Evolutionary conservation across 768 basidiomycete genomes (phyloP).

Genomic region (Boletus eberwhitei): DNA sequence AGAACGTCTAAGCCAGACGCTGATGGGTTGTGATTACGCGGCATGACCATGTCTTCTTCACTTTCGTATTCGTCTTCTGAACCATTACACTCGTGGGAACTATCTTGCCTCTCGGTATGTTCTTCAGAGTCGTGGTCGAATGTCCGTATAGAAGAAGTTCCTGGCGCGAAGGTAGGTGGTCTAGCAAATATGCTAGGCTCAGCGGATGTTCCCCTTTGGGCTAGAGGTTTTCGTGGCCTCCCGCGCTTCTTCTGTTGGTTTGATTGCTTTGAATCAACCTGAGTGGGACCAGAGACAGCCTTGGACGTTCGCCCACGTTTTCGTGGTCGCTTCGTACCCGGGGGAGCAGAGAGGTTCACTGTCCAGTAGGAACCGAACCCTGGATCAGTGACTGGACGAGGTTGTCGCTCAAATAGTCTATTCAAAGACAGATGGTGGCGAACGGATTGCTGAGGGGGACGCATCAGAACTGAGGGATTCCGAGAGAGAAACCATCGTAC

Average conservation of each 20-base stretch:
- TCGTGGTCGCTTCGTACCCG: slow-evolving; percentile 80
- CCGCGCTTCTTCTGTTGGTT: slow-evolving; percentile 39
- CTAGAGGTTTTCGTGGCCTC: slow-evolving; percentile 34
- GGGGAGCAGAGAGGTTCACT: slow-evolving; percentile 81
- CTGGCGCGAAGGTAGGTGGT: slow-evolving; percentile 20
- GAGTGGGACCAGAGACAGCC: slow-evolving; percentile 26
- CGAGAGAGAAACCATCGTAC: slow-evolving; percentile 35
- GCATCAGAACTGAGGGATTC: neutral
- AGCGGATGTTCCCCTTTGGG: slow-evolving; percentile 18
- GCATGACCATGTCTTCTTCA: slow-evolving; percentile 58
- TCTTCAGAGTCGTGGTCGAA: slow-evolving; percentile 34
- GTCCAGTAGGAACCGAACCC: slow-evolving; percentile 90
- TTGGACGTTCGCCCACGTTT: slow-evolving; percentile 70
- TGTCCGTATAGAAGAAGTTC: slow-evolving; percentile 27
- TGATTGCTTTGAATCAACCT: slow-evolving; percentile 6
- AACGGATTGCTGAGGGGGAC: slow-evolving; percentile 68
- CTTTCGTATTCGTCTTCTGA: slow-evolving; percentile 61
- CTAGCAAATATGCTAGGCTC: slow-evolving; percentile 9
- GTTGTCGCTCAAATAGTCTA: slow-evolving; percentile 77
- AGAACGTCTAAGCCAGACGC: slow-evolving; percentile 37
- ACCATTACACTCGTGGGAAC: slow-evolving; percentile 37
- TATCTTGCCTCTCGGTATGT: slow-evolving; percentile 39
- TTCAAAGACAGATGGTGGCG: slow-evolving; percentile 82
- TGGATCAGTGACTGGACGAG: slow-evolving; percentile 78
- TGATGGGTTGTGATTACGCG: slow-evolving; percentile 43